phyloP scores from a whole-genome alignment of 2,329 filamentous ascomycete species.

The Ceratocystis eucalypticola region DNA sequence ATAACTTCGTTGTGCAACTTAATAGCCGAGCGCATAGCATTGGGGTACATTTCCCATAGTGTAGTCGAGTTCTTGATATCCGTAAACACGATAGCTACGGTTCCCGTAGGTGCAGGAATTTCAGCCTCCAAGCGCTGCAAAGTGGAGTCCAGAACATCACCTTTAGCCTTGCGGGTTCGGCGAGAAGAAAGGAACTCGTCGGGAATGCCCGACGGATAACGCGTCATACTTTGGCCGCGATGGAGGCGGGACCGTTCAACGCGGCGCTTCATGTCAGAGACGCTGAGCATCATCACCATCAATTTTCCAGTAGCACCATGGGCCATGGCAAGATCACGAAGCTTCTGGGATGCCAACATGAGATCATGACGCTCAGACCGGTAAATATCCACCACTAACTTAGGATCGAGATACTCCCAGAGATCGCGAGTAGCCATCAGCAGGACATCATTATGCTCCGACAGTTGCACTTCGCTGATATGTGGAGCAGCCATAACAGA shows the following conservation, averaged over 20 bases:
- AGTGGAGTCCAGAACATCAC: slow-evolving; percentile 65
- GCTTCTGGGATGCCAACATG: slow-evolving; percentile 89
- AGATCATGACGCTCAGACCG: slow-evolving; percentile 74
- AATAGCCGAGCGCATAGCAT: slow-evolving; percentile 92
- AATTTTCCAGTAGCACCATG: slow-evolving; percentile 91
- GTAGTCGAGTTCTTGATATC: slow-evolving; percentile 98
- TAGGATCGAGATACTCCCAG: slow-evolving; percentile 86
- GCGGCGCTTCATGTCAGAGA: slow-evolving; percentile 77
- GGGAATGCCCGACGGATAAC: slow-evolving; percentile 56
- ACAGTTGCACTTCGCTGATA: slow-evolving; percentile 62
- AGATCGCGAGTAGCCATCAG: slow-evolving; percentile 82
- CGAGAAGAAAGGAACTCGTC: slow-evolving; percentile 53
- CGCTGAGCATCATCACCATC: slow-evolving; percentile 97
- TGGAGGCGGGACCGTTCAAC: slow-evolving; percentile 57
- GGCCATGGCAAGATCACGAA: slow-evolving; percentile 86
- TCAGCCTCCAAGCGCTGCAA: slow-evolving; percentile 78
- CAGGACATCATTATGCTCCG: slow-evolving; percentile 86
- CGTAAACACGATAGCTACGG: slow-evolving; percentile 89
- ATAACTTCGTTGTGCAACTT: slow-evolving; percentile 96
- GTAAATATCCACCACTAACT: slow-evolving; percentile 82
- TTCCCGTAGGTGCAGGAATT: slow-evolving; percentile 79
- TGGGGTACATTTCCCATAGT: slow-evolving; percentile 88
- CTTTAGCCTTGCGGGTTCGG: slow-evolving; percentile 50
- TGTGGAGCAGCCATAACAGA: slow-evolving; percentile 84
- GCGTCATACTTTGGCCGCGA: slow-evolving; percentile 70